phyloP scores from a whole-genome alignment of 345 rosid genomes.

The Dovyalis caffra region DNA sequence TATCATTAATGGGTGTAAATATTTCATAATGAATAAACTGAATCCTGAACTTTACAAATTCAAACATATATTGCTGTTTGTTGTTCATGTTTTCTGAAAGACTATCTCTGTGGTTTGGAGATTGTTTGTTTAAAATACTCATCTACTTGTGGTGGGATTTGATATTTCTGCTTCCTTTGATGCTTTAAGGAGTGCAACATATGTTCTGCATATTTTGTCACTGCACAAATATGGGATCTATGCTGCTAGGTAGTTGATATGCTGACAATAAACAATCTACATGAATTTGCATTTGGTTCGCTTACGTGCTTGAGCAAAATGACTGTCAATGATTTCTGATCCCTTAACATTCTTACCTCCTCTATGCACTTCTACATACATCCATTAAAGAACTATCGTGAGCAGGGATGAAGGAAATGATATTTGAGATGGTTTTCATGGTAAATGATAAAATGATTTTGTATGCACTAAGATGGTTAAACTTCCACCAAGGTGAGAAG shows the following conservation, averaged over 20 bases:
- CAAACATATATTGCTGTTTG: neutral
- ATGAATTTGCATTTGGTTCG: neutral
- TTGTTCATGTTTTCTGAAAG: no score
- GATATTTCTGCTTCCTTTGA: neutral
- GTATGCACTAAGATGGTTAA: slow-evolving; percentile 5
- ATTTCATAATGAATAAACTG: neutral
- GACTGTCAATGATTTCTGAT: neutral
- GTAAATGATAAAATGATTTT: neutral
- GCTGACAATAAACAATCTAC: neutral
- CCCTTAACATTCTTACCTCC: neutral
- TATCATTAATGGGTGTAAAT: neutral
- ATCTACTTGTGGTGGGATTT: neutral
- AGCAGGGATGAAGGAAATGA: neutral
- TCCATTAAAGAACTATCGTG: neutral
- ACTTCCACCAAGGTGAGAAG: neutral
- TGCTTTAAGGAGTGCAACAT: neutral
- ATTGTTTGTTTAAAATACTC: neutral
- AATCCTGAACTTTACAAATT: neutral
- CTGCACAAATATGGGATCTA: neutral
- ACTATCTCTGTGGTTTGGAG: neutral
- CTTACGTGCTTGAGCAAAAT: neutral
- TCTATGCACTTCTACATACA: neutral
- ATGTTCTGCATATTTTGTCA: neutral
- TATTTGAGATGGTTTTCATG: neutral
- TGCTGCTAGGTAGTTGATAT: neutral